phyloP scores from a whole-genome alignment of 192 early-diverging fungal species.

The Mycoemilia scoparia region DNA sequence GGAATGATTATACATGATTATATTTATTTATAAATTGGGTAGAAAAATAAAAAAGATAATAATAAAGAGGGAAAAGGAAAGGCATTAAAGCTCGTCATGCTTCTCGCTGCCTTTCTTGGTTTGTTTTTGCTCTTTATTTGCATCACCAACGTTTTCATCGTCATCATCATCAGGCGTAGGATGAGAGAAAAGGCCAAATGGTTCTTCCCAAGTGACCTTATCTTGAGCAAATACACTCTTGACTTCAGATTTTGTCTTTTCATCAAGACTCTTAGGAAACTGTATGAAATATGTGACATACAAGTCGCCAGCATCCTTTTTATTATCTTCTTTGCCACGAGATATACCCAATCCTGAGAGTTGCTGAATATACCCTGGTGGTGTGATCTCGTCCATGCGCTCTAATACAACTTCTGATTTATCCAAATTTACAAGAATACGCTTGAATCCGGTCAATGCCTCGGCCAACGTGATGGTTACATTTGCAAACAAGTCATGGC shows the following conservation, averaged over 20 bases:
- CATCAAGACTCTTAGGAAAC: conserved; percentile 38
- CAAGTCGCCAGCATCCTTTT: conserved; percentile 35
- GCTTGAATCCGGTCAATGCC: conserved; percentile 66
- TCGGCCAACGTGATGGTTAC: conserved; percentile 54
- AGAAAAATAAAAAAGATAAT: too few species aligned
- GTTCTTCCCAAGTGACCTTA: too few species aligned
- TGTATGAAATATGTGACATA: conserved; percentile 77
- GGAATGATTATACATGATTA: too few species aligned
- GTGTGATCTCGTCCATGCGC: conserved; percentile 29
- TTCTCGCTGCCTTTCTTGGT: too few species aligned
- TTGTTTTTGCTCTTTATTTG: too few species aligned
- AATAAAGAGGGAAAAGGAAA: too few species aligned
- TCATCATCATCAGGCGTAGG: too few species aligned
- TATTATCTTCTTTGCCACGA: too few species aligned
- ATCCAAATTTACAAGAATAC: conserved; percentile 64
- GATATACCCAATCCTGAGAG: conserved; percentile 87
- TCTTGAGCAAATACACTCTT: conserved; percentile 2
- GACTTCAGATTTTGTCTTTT: conserved; percentile 4
- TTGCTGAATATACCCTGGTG: conserved; percentile 57
- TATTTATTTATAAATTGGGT: too few species aligned
- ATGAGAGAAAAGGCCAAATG: too few species aligned
- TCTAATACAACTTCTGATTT: conserved; percentile 39
- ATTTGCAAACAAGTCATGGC: conserved; percentile 57
- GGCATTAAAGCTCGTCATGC: too few species aligned
- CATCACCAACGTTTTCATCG: too few species aligned